These are phyloP conservation scores for Phytophthora lateralis DNA, from an alignment of 352 stramenopile species.

Conservation along the genomic window DNA sequence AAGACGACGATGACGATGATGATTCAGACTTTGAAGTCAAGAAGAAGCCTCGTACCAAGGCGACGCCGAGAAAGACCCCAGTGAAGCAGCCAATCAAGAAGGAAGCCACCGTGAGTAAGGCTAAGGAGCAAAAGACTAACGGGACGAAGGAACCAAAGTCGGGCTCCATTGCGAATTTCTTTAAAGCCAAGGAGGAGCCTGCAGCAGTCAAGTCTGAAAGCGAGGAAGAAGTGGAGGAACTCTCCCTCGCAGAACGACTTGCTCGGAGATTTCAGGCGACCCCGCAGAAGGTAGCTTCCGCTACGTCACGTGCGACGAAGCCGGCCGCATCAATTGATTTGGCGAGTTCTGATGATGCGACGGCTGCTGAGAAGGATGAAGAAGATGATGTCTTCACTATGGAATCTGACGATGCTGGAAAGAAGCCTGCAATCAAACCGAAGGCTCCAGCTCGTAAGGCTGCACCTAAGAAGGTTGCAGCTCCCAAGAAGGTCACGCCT, in stretches of 20 bases:
- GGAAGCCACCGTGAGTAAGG: slow-evolving; percentile 27
- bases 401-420: slow-evolving; percentile 37
- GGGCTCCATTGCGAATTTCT: slow-evolving; percentile 58
- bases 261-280: slow-evolving; percentile 56
- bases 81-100: slow-evolving; percentile 44
- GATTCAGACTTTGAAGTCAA: slow-evolving; percentile 70
- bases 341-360: slow-evolving; percentile 52
- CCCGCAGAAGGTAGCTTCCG: slow-evolving; percentile 42
- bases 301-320: slow-evolving; percentile 25
- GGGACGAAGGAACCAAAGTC: slow-evolving; percentile 34
- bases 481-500: slow-evolving; percentile 36
- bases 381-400: slow-evolving; percentile 81
- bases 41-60: slow-evolving; percentile 33
- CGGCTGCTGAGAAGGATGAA: slow-evolving; percentile 23
- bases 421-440: slow-evolving; percentile 47
- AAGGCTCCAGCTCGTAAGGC: slow-evolving; percentile 41
- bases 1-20: slow-evolving; percentile 53
- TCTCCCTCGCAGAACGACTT: slow-evolving; percentile 76
- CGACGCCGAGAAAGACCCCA: slow-evolving; percentile 34
- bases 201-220: slow-evolving; percentile 38
- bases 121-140: slow-evolving; percentile 36
- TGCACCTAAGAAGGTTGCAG: slow-evolving; percentile 15
- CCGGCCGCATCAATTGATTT: slow-evolving; percentile 44
- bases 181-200: slow-evolving; percentile 45
- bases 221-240: slow-evolving; percentile 71